Evolutionary conservation across 2,329 filamentous ascomycete genomes (phyloP).

Genomic region (Aspergillus sp.): DNA sequence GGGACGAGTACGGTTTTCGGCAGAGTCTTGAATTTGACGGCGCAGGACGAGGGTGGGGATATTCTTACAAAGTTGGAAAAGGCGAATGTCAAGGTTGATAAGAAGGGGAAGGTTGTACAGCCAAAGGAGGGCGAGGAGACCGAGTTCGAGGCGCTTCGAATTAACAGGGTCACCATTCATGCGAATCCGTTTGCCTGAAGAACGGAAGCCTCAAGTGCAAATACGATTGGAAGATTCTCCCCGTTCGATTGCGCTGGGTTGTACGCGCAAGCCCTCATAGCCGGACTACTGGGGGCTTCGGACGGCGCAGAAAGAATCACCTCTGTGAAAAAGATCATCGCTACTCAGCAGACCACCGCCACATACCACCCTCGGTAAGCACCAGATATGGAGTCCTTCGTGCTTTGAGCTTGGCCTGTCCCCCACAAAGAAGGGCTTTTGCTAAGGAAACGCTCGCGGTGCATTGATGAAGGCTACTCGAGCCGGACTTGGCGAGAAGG

Average conservation of each 20-base stretch:
- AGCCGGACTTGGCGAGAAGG: neutral
- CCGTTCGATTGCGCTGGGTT: neutral
- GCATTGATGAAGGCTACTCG: neutral
- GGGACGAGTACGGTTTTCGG: constrained; percentile 71
- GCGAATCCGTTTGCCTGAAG: constrained; percentile 67
- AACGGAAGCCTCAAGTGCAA: neutral
- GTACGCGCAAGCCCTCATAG: neutral
- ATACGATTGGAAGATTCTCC: neutral
- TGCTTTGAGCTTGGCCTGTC: neutral
- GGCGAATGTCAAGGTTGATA: constrained; percentile 65
- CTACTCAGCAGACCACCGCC: neutral
- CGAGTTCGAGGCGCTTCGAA: constrained; percentile 56
- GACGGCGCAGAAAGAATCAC: neutral
- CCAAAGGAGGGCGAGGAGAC: constrained; percentile 45
- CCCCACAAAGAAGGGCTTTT: neutral
- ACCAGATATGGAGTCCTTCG: neutral
- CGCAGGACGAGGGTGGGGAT: constrained; percentile 51
- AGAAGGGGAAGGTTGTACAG: constrained; percentile 61
- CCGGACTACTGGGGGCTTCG: neutral
- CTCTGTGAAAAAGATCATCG: neutral
- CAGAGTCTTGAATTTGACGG: constrained; percentile 55
- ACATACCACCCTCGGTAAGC: neutral
- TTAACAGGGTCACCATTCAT: constrained; percentile 64
- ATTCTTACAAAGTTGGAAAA: constrained; percentile 58
- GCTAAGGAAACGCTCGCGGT: neutral